Conservation (phyloP, 1,284 basidiomycete species). For the Cryptococcus hybrid region DNA sequence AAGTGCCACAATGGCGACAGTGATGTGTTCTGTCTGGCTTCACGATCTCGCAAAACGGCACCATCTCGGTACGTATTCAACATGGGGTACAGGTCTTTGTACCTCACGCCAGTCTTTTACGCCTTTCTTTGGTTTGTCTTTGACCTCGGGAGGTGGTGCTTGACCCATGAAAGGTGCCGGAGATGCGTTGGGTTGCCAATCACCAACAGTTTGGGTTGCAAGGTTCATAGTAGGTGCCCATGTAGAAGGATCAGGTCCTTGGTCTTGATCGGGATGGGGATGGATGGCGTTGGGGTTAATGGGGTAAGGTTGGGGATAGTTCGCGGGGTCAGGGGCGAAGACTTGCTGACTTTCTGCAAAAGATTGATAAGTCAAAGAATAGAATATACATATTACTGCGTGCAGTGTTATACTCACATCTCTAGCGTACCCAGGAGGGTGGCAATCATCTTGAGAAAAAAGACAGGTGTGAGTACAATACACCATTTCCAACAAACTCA, state of each 20-base stretch:
- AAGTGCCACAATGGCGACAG: constrained; percentile 49
- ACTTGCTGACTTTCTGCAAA: constrained; percentile 41
- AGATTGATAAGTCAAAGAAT: constrained; percentile 1
- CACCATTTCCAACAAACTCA: not conserved
- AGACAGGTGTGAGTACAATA: not conserved
- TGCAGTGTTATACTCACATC: constrained; percentile 55
- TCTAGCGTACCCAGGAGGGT: constrained; percentile 67
- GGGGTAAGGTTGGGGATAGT: not conserved
- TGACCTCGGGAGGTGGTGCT: not conserved
- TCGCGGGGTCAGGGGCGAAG: constrained; percentile 27
- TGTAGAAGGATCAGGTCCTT: constrained; percentile 23
- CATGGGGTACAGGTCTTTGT: constrained; percentile 27
- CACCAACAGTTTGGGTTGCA: constrained; percentile 2
- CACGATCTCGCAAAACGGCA: constrained; percentile 44
- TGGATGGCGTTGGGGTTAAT: constrained; percentile 1
- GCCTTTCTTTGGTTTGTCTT: constrained; percentile 5
- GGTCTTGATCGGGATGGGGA: not conserved
- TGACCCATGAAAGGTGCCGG: not conserved
- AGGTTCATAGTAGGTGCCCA: constrained; percentile 24
- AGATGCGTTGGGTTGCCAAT: not conserved
- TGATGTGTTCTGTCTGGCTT: constrained; percentile 49
- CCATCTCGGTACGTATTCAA: constrained; percentile 28
- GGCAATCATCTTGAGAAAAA: constrained; percentile 54
- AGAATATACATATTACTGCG: not conserved
- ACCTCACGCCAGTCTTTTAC: constrained; percentile 22